Evolutionary conservation across 2,329 filamentous ascomycete species (phyloP).

Genomic region (Epichloe glyceriae): DNA sequence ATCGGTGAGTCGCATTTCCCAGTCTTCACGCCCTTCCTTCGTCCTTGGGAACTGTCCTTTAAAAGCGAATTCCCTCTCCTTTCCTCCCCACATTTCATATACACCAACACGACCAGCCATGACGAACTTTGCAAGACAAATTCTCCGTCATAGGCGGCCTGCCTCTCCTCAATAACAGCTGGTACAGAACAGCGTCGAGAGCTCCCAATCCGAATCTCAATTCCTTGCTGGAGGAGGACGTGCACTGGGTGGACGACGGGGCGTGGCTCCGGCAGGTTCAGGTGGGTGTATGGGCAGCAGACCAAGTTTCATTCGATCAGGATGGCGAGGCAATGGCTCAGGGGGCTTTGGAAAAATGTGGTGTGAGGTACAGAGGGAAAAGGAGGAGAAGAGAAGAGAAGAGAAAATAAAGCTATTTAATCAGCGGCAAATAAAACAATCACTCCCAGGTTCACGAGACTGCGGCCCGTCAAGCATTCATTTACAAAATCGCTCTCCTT

Average conservation of each 20-base stretch:
- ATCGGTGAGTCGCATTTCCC: too few species aligned
- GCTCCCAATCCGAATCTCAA: neutral
- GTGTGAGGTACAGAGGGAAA: neutral
- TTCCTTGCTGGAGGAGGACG: neutral
- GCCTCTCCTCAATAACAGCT: neutral
- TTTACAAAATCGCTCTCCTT: neutral
- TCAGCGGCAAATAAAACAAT: neutral
- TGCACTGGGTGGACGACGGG: neutral
- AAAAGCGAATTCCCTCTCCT: too few species aligned
- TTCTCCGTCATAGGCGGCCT: neutral
- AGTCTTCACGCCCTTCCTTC: too few species aligned
- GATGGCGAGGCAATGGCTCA: neutral
- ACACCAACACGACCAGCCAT: neutral
- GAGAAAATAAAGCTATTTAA: neutral
- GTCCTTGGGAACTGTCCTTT: too few species aligned
- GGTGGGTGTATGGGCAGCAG: neutral
- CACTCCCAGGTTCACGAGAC: neutral
- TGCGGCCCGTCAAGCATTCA: conserved; percentile 1
- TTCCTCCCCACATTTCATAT: too few species aligned
- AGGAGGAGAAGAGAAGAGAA: neutral
- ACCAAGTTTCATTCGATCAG: neutral
- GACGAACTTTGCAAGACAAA: neutral
- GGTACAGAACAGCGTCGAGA: neutral
- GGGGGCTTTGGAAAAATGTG: neutral
- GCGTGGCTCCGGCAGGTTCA: neutral